These are phyloP conservation scores for Hypsizygus ulmarius DNA, from an alignment of 1,284 basidiomycete genomes.

Conservation along the genomic window DNA sequence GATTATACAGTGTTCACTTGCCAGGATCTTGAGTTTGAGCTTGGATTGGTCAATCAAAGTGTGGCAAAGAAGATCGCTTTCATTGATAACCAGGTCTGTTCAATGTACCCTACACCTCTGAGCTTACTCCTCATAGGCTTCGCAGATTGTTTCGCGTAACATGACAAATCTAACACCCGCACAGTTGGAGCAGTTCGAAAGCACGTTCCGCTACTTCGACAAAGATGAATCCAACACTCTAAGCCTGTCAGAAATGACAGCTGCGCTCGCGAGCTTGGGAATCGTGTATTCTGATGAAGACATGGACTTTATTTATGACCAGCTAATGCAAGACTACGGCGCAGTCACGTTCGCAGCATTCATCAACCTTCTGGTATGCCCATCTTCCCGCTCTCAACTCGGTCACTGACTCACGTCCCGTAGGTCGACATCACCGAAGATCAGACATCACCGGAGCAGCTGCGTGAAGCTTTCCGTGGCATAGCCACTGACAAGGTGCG, in stretches of 20 bases:
- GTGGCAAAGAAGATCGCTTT: conserved; percentile 91
- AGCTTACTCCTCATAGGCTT: conserved; percentile 9
- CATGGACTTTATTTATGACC: conserved; percentile 81
- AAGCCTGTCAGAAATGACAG: conserved; percentile 82
- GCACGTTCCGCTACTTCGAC: conserved; percentile 97
- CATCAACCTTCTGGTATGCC: conserved; percentile 82
- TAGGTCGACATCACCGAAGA: conserved; percentile 96
- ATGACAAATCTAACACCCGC: conserved; percentile 93
- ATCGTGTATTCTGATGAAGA: conserved; percentile 94
- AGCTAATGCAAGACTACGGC: conserved; percentile 83
- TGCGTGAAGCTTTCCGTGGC: conserved; percentile 91
- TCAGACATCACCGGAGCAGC: conserved; percentile 88
- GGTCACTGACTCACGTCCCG: conserved; percentile 7
- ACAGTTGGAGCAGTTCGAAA: conserved; percentile 95
- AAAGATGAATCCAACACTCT: conserved; percentile 90
- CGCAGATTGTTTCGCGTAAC: conserved; percentile 85
- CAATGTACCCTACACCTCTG: background rate
- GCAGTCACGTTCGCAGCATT: conserved; percentile 93
- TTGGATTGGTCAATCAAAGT: conserved; percentile 79
- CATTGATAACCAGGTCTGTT: conserved; percentile 88
- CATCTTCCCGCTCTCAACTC: background rate
- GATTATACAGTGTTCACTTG: conserved; percentile 92
- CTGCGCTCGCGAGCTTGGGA: conserved; percentile 91
- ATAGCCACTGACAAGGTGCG: conserved; percentile 88
- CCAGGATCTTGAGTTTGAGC: conserved; percentile 90